Conservation (phyloP, 148 eudicot species). For the Pouteria glomerata region DNA sequence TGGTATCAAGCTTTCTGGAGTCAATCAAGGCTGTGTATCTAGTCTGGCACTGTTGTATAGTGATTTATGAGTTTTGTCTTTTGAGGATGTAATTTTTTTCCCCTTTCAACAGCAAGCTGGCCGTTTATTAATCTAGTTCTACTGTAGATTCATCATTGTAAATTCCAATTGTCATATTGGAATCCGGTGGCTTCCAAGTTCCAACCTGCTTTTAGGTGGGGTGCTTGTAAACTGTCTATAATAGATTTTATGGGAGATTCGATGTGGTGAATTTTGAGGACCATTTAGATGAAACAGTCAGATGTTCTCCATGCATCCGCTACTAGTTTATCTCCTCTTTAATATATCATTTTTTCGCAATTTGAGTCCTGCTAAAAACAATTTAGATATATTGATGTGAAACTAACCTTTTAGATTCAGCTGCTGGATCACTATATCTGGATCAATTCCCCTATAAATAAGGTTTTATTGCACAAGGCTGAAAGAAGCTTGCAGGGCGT, state of each 20-base stretch:
- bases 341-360: too few species aligned
- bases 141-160: constrained; percentile 1
- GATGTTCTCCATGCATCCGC: background rate
- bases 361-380: too few species aligned
- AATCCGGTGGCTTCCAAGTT: background rate
- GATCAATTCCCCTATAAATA: too few species aligned
- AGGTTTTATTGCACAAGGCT: too few species aligned
- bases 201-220: background rate
- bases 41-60: background rate
- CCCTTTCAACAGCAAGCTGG: background rate
- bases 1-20: too few species aligned
- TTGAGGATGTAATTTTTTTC: too few species aligned
- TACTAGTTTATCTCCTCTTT: background rate
- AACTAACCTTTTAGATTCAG: too few species aligned
- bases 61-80: background rate
- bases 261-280: background rate
- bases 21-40: background rate
- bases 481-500: too few species aligned
- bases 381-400: too few species aligned
- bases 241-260: background rate
- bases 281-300: background rate
- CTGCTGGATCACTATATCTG: too few species aligned
- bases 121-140: background rate
- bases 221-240: background rate
- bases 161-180: background rate